Evolutionary conservation across 768 basidiomycete genomes (phyloP).

Genomic region (Crepidotus variabilis): DNA sequence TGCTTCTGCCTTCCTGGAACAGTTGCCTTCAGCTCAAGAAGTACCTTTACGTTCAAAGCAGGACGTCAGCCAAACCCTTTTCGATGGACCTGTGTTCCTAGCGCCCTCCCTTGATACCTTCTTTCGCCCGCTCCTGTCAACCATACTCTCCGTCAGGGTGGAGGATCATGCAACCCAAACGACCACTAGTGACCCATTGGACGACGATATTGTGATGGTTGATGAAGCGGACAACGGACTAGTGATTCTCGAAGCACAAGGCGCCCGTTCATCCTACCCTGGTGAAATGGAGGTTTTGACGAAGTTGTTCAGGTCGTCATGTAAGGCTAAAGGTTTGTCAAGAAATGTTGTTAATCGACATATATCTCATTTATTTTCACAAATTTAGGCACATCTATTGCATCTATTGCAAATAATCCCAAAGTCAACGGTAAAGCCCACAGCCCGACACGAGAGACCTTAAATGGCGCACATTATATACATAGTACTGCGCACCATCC

Average conservation of each 20-base stretch:
- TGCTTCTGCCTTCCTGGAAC: conserved; percentile 55
- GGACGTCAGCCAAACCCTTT: conserved; percentile 35
- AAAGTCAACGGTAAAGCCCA: conserved; percentile 14
- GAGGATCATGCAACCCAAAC: conserved; percentile 15
- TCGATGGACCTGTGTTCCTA: conserved; percentile 71
- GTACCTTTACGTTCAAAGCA: conserved; percentile 7
- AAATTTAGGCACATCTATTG: background rate
- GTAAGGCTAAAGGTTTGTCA: conserved; percentile 35
- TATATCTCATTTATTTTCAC: conserved; percentile 6
- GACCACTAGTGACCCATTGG: conserved; percentile 20
- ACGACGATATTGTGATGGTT: conserved; percentile 45
- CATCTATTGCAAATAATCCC: background rate
- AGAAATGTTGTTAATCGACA: background rate
- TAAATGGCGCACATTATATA: conserved; percentile 3
- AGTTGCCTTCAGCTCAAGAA: conserved; percentile 9
- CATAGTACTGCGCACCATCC: conserved; percentile 5
- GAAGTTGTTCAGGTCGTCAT: conserved; percentile 56
- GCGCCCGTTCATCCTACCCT: conserved; percentile 37
- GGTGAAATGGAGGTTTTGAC: conserved; percentile 58
- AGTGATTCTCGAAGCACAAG: conserved; percentile 4
- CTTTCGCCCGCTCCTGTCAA: conserved; percentile 53
- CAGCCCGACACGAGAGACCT: conserved; percentile 2
- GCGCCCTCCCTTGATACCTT: conserved; percentile 70
- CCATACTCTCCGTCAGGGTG: conserved; percentile 24
- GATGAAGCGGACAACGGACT: conserved; percentile 27